Evolutionary conservation across 2,329 filamentous ascomycete species (phyloP), one percentile per base, ranked within the genome.

Genomic region (Ophiocordyceps polyrhachis-furcata): DNA sequence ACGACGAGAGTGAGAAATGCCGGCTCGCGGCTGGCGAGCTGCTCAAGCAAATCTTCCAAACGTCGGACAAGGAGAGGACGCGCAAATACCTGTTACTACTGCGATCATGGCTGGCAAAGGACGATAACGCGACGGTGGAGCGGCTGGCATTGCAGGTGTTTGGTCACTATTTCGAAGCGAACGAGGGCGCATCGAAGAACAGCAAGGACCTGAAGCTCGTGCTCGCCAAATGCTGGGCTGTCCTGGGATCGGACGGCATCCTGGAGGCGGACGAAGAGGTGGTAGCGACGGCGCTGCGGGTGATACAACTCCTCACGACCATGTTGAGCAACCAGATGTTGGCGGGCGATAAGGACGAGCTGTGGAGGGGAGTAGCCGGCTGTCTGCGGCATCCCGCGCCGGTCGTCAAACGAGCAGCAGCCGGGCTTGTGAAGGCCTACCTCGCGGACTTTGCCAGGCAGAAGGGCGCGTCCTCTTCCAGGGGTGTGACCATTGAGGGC

Each of bases 1-100:
- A 95, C 53, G 91, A 98, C 48, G 83, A 93, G 45, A 85, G 84
- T 43, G 74, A 81, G 44, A 83, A 85, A 52, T 98, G 91, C 60
- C 79, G 84, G 28, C 74, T 87, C 49, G 80, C 89, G 59, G 87
- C 88, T 0, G 81, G 78, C 41, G 76, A 81, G 46, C 66, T 98
- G 41, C 67, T 96, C 46, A 86, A 83, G 55, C 79, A 83, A 54
- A 72, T 91, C 17, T 93, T 94, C 61, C 74, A 76, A 46, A 78
- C 80, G 53, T 80, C 87, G 2, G 82, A 89, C 56, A 73, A 74
- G 49, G 82, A 87, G 51, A 74, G 79, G 47, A 68, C 77, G 35
- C 73, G 78, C 49, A 79, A 74, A 42, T 87, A 93, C 56, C 63
- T 91, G 35, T 65, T 65, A 0, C 71, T 88, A 41, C 66, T 95